Evolutionary conservation across 495 filamentous ascomycete species (phyloP), one percentile per base, ranked within the genome.

Genomic region (Penicillium paxilli): DNA sequence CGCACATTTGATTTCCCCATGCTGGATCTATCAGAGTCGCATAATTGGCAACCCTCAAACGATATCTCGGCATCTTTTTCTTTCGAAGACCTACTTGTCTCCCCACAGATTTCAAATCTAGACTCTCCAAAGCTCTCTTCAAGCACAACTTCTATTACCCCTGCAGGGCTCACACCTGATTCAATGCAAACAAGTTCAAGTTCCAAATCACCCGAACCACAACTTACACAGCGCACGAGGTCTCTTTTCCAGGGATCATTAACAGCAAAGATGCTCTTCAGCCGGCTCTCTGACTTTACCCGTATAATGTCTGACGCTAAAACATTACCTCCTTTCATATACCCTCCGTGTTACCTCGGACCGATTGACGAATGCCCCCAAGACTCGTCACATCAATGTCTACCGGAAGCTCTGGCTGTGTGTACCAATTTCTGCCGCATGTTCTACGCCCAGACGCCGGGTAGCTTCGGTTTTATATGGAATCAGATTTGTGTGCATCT

Each of bases 291-390:
- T n/a, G 44, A 47, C 7, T 47, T 30, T 20, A 28, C 23, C 14
- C 24, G 44, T 19, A 47, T 47, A 12, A 47, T 47, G 44, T 22
- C 44, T 0, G 44, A 47, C 30, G 44, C 44, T n/a, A 47, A 47
- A 30, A 32, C 44, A 7, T 28, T 47, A 11, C 44, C 44, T 5
- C 24, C 44, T 19, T 47, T 47, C 24, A 47, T 47, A 26, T 28
- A 19, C n/a, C 44, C 44, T 1, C 44, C 44, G 8, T 47, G 44
- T 24, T 47, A 16, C 24, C 24, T 47, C 2, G 44, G 42, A 19
- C 21, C 44, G 16, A 16, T n/a, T 17, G 44, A 47, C 7, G 25
- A 47, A 16, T 47, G 44, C 19, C 12, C 44, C 19, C 24, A 8
- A 3, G 17, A 47, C 9, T 7, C 25, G n/a, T 14, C 44, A 3